These are phyloP conservation scores for Fusarium cicatricum DNA, from an alignment of 2,329 filamentous ascomycete species.

Conservation along the genomic window DNA sequence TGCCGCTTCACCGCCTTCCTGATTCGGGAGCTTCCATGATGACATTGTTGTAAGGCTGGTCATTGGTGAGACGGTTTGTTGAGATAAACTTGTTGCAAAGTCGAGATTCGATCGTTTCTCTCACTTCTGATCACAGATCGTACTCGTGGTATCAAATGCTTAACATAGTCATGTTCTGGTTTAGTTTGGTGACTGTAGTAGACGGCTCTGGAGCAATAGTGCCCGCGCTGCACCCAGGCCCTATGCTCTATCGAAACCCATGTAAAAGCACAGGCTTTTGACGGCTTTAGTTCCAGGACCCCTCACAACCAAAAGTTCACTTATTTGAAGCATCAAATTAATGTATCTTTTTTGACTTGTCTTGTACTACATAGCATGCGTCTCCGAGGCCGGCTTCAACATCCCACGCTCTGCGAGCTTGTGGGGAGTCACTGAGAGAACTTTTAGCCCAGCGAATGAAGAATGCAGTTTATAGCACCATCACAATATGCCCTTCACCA, in stretches of 20 bases:
- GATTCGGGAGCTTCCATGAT: conserved; percentile 28
- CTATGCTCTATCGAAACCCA: not conserved
- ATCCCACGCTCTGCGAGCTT: conserved; percentile 17
- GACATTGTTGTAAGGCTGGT: not conserved
- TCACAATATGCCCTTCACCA: conserved; percentile 12
- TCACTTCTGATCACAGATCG: too few relatives aligned
- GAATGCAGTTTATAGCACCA: conserved; percentile 13
- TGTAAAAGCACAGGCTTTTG: conserved; percentile 10
- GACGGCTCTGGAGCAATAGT: not conserved
- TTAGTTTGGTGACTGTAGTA: too few relatives aligned
- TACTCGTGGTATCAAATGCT: too few relatives aligned
- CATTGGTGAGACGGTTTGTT: too few relatives aligned
- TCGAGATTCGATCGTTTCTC: too few relatives aligned
- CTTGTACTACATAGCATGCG: not conserved
- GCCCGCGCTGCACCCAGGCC: not conserved
- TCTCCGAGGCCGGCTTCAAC: conserved; percentile 25
- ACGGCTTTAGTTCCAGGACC: conserved; percentile 3
- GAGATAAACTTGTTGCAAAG: too few relatives aligned
- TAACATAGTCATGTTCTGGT: too few relatives aligned
- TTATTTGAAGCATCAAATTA: not conserved
- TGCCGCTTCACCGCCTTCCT: conserved; percentile 40
- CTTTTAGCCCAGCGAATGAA: conserved; percentile 29
- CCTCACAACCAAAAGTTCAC: not conserved
- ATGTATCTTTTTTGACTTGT: not conserved
- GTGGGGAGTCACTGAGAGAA: conserved; percentile 26